Conservation (phyloP, 306 rosid genomes). For the Corylus americana region DNA sequence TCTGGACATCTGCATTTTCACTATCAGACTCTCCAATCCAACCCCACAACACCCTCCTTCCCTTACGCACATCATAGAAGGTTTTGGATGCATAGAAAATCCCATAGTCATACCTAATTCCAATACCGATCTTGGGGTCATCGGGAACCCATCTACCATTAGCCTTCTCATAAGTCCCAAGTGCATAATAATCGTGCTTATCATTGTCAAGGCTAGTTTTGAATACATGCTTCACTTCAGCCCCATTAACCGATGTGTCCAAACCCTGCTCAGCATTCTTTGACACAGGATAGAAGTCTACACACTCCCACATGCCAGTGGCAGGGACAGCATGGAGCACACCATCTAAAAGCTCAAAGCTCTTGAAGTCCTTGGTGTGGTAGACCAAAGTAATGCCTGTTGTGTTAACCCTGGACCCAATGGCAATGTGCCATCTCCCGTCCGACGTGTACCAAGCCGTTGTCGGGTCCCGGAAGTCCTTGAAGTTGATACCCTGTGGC, state of each 20-base stretch:
- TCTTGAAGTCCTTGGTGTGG: conserved; percentile 69
- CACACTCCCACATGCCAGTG: conserved; percentile 96
- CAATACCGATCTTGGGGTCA: conserved; percentile 56
- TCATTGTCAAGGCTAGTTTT: conserved; percentile 80
- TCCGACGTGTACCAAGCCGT: conserved; percentile 81
- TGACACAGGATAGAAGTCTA: conserved; percentile 75
- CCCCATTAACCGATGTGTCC: conserved; percentile 59
- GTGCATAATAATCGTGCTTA: conserved; percentile 71
- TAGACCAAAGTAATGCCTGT: conserved; percentile 74
- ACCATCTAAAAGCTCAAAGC: conserved; percentile 47
- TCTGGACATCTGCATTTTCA: conserved; percentile 71
- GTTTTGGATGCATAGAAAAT: conserved; percentile 82
- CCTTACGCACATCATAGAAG: conserved; percentile 54
- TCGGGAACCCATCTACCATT: conserved; percentile 53
- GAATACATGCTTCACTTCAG: conserved; percentile 64
- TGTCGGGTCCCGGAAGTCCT: conserved; percentile 91
- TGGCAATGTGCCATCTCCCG: conserved; percentile 69
- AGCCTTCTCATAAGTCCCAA: conserved; percentile 66
- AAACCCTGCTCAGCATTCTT: conserved; percentile 37
- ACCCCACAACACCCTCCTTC: conserved; percentile 87
- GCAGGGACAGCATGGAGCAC: conserved; percentile 57
- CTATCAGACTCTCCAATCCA: conserved; percentile 91
- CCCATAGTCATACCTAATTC: conserved; percentile 78
- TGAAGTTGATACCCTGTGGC: conserved; percentile 51
- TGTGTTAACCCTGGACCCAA: conserved; percentile 68